These are phyloP conservation scores for Pseudocercospora fijiensis DNA, from an alignment of 2,329 filamentous ascomycete genomes.

Conservation along the genomic window DNA sequence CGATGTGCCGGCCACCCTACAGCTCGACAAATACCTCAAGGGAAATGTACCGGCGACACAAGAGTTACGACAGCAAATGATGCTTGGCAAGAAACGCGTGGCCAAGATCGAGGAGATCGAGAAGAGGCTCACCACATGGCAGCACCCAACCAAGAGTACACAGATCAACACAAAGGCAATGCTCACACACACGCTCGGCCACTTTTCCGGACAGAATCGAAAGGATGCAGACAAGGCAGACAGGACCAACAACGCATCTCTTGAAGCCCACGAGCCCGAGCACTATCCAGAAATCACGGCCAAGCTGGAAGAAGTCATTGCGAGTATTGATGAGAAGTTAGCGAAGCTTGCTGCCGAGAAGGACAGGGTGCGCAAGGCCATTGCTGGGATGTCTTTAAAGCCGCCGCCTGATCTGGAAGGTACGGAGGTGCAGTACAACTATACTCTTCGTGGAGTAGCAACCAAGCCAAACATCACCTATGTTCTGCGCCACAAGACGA, in stretches of 20 bases:
- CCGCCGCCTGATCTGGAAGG: constrained; percentile 24
- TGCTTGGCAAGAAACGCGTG: constrained; percentile 33
- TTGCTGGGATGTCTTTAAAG: constrained; percentile 33
- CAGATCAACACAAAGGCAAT: constrained; percentile 41
- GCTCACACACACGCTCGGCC: constrained; percentile 37
- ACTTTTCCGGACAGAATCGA: constrained; percentile 35
- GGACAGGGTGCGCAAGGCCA: constrained; percentile 33
- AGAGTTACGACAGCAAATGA: constrained; percentile 48
- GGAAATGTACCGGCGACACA: constrained; percentile 50
- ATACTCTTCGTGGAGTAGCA: constrained; percentile 59
- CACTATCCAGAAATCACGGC: constrained; percentile 32
- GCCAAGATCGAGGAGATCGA: constrained; percentile 39
- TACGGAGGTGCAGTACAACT: constrained; percentile 47
- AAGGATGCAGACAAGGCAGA: constrained; percentile 27
- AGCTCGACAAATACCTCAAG: constrained; percentile 61
- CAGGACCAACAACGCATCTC: constrained; percentile 24
- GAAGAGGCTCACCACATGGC: constrained; percentile 34
- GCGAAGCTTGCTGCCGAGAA: constrained; percentile 32
- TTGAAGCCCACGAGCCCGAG: constrained; percentile 21
- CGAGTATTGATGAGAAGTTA: constrained; percentile 37
- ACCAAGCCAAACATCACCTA: constrained; percentile 60
- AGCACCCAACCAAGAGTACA: constrained; percentile 35
- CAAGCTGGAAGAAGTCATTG: constrained; percentile 39
- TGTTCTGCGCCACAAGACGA: constrained; percentile 46
- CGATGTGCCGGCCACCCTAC: constrained; percentile 55